Base-by-base conservation (phyloP, 306 rosid genomes). In the Calophaca sinica region DNA sequence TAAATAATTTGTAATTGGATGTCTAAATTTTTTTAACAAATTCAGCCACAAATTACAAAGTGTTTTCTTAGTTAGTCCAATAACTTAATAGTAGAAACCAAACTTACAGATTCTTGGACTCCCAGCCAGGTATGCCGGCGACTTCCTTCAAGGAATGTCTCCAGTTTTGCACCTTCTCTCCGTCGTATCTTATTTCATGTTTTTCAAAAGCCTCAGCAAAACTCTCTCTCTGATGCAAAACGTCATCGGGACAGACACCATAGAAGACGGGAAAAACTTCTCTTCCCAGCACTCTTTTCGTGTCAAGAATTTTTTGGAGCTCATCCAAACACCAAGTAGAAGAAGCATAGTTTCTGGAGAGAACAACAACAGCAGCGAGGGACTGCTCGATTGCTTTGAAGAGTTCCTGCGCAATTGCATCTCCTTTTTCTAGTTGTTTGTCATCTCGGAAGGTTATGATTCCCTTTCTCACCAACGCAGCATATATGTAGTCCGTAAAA, bases 241-340 rank as follows among this genome's bases (percentile, higher is more conserved):
- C 77, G 1, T 33, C 29, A 28, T 48, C 7, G 38, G 75, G 75
- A 42, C 28, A 20, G 9, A 70, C 52, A 3, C 52, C 65, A 54
- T 54, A 71, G 13, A 81, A 81, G 0, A 81, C 38, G 0, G 85
- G 81, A 3, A 81, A 9, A 63, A 75, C 55, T 8, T 20, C 15
- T 6, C n/a, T 46, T 46, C 52, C 52, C 14, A 46, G 12, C 14
- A 46, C 52, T 46, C 12, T 73, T 0, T n/a, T 80, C 13, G 67
- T 59, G 9, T 58, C 58, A 7, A 74, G 10, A 39, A 80, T 74
- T 13, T 59, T 74, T 12, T 31, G 48, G 14, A 79, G 78, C 52
- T 20, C 26, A 20, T 20, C 26, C 26, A 20, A 20, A 20, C 26
- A 20, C 26, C 26, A 20, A 20, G 26, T 20, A 20, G 26, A 20